A percentile compares a stretch with the other conserved stretches of the same genome.
Conservation (phyloP, 345 rosid genomes). For the Citrus sinensis region DNA sequence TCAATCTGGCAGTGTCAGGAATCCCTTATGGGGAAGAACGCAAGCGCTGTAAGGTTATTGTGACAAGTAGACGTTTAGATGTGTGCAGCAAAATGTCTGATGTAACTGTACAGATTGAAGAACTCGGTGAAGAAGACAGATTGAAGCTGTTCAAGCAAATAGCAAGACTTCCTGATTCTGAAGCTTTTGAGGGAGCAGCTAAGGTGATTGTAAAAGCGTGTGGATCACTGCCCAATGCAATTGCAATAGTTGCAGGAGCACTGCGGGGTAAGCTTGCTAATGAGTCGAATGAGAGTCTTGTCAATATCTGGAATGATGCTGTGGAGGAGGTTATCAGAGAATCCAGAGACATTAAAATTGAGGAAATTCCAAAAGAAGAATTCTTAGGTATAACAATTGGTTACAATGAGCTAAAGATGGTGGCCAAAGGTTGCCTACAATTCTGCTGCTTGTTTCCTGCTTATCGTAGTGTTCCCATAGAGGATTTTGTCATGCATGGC, state of each 20-base stretch:
- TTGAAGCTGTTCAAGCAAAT: conserved; percentile 21
- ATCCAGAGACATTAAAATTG: background rate
- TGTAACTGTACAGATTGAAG: background rate
- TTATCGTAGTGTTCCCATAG: background rate
- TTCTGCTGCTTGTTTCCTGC: conserved; percentile 4
- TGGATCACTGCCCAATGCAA: conserved; percentile 18
- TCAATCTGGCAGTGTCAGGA: conserved; percentile 21
- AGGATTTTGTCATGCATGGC: background rate
- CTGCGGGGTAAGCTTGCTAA: background rate
- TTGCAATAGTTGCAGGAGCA: conserved; percentile 3
- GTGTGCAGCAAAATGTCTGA: conserved; percentile 15
- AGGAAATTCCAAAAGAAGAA: conserved; percentile 11
- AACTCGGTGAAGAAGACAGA: conserved; percentile 15
- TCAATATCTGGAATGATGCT: conserved; percentile 5
- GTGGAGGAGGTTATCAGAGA: background rate
- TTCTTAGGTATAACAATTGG: conserved; percentile 1
- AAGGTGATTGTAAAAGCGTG: conserved; percentile 7
- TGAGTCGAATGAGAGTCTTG: background rate
- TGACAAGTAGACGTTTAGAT: conserved; percentile 11
- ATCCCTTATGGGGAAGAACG: conserved; percentile 9
- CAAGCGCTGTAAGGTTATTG: conserved; percentile 23
- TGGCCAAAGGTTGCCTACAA: background rate
- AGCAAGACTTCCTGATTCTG: background rate
- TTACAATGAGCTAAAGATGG: background rate
- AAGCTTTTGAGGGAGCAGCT: background rate